Percentiles rank a stretch among this genome's conserved stretches.
phyloP scores from a whole-genome alignment of 106 monocot species.

The Allium cepa region DNA sequence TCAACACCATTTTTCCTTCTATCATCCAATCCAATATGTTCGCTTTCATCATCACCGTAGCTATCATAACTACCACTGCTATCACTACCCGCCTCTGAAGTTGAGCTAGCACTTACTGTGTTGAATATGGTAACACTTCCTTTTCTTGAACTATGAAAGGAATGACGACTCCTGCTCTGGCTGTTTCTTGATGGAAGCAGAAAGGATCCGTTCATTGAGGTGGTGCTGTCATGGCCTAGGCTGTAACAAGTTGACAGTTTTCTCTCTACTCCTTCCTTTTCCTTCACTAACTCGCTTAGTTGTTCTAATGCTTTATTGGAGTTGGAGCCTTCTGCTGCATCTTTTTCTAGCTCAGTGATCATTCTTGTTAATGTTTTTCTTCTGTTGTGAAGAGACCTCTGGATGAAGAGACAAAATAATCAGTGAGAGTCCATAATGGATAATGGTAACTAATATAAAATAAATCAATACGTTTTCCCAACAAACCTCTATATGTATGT shows the following conservation, averaged over 20 bases:
- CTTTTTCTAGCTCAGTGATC: constrained; percentile 57
- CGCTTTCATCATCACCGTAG: constrained; percentile 10
- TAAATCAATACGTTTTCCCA: too few relatives aligned
- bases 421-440: too few relatives aligned
- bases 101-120: constrained; percentile 37
- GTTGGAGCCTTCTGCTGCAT: constrained; percentile 26
- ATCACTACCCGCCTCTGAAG: constrained; percentile 21
- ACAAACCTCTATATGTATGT: too few relatives aligned
- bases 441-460: too few relatives aligned
- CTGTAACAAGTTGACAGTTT: constrained; percentile 70
- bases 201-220: constrained; percentile 6
- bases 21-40: constrained; percentile 9
- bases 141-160: constrained; percentile 40
- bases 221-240: constrained; percentile 45
- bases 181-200: constrained; percentile 47
- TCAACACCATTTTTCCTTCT: constrained; percentile 6
- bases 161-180: constrained; percentile 50
- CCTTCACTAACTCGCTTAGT: constrained; percentile 48
- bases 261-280: constrained; percentile 57
- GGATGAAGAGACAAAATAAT: neutral
- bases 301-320: constrained; percentile 37
- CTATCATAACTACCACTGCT: constrained; percentile 10
- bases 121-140: constrained; percentile 62
- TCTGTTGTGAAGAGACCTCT: constrained; percentile 61
- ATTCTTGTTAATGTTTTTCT: constrained; percentile 37